phyloP scores from a whole-genome alignment of 768 basidiomycete genomes.

The Leucosporidium creatinivorum region DNA sequence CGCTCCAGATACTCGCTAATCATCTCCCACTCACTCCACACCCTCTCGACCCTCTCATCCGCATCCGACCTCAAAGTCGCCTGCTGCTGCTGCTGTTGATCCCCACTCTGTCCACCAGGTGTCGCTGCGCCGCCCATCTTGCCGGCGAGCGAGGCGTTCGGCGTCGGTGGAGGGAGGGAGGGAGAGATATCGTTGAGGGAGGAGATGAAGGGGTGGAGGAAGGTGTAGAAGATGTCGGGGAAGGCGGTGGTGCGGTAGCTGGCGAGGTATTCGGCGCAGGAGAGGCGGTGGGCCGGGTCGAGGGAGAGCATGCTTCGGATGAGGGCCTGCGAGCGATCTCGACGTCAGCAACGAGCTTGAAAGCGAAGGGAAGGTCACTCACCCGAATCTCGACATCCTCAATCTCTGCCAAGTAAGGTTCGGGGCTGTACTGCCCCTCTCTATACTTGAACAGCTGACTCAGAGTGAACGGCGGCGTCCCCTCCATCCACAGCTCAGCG shows the following conservation, averaged over 20 bases:
- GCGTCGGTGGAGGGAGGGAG: background rate
- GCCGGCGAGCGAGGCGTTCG: background rate
- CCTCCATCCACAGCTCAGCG: conserved; percentile 91
- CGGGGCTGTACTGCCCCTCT: conserved; percentile 61
- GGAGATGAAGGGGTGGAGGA: conserved; percentile 80
- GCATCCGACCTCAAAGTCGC: conserved; percentile 63
- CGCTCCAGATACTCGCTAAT: conserved; percentile 25
- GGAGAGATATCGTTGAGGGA: conserved; percentile 60
- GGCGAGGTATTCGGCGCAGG: conserved; percentile 71
- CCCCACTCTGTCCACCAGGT: background rate
- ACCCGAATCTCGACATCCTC: conserved; percentile 78
- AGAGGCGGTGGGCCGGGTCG: conserved; percentile 65
- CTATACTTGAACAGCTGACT: conserved; percentile 93
- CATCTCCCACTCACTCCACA: conserved; percentile 70
- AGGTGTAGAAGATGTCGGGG: conserved; percentile 89
- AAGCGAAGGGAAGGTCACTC: conserved; percentile 39
- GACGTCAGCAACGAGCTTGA: background rate
- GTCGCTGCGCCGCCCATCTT: no score
- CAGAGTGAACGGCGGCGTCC: conserved; percentile 82
- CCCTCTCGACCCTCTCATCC: conserved; percentile 71
- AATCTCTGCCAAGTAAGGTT: conserved; percentile 59
- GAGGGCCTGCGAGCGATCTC: conserved; percentile 54
- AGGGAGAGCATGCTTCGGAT: conserved; percentile 85
- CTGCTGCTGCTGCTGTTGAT: background rate
- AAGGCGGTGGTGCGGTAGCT: conserved; percentile 70